Base-by-base conservation (phyloP, 768 basidiomycete species). In the Cytidiella melzeri region DNA sequence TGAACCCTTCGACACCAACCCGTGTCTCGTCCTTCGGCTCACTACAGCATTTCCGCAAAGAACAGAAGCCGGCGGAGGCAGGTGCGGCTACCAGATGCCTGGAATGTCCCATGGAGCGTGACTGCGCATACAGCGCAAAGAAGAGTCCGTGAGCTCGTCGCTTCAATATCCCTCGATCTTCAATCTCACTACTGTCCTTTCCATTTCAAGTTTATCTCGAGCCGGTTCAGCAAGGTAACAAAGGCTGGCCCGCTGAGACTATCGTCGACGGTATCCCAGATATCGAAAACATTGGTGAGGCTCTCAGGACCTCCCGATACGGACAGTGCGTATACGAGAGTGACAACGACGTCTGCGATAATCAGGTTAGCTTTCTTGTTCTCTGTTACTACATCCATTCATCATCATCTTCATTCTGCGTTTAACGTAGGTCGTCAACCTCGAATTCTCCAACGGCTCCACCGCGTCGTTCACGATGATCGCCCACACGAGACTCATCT, bases 191-290 rank as follows among this genome's bases (percentile, higher is more conserved):
- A 12, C 13, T n/a, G n/a, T n/a, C n/a, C n/a, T n/a, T n/a, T n/a
- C n/a, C n/a, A n/a, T n/a, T n/a, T n/a, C n/a, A n/a, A n/a, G 91
- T 92, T 56, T 94, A 94, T 67, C 71, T 92, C 23, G 85, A 90
- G 19, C 79, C 80, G n/a, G 76, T 92, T 30, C 65, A 73, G 4
- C 69, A 67, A 26, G 79, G 83, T 10, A 54, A 73, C 25, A 71
- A 57, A 1, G 64, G 58, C 21, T 92, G 91, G 88, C 91, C 92
- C 0, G 77, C 72, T 10, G 66, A 65, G 18, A 72, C 81, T 3
- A 65, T 92, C 42, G 80, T 90, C 7, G 92, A 94, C 56, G 91
- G 84, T 5, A 61, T 87, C 11, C 86, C 91, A 2, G 92, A 93
- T 61, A 85, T 93, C 41, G 92, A 94, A 68, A 92, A 85, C 62